phyloP scores from a whole-genome alignment of 2,329 filamentous ascomycete species.

The Botrytis elliptica region DNA sequence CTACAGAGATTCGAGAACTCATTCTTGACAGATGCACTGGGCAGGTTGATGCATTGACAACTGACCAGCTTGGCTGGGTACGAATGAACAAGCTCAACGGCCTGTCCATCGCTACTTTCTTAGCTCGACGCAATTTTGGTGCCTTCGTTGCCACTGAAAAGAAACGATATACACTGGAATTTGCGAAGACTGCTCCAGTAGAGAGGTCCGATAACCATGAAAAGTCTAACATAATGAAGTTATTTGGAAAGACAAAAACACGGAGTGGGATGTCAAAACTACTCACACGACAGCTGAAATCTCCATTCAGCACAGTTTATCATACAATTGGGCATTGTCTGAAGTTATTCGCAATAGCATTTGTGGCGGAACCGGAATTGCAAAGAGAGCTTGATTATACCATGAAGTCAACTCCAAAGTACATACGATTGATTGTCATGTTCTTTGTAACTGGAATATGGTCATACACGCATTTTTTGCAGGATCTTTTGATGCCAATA shows the following conservation, averaged over 20 bases:
- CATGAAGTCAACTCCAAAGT: slow-evolving; percentile 7
- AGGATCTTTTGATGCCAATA: slow-evolving; percentile 23
- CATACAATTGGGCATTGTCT: slow-evolving; percentile 36
- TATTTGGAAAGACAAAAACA: slow-evolving; percentile 2
- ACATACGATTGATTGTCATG: slow-evolving; percentile 38
- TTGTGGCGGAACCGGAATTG: slow-evolving; percentile 47
- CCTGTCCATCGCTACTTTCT: slow-evolving; percentile 27
- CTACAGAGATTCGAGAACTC: slow-evolving; percentile 46
- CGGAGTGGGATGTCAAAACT: not conserved
- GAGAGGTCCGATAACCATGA: slow-evolving; percentile 14
- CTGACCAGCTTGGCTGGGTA: slow-evolving; percentile 30
- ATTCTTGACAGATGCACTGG: slow-evolving; percentile 49
- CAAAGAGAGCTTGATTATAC: slow-evolving; percentile 45
- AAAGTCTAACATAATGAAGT: slow-evolving; percentile 6
- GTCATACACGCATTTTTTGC: slow-evolving; percentile 21
- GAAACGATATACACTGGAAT: slow-evolving; percentile 26
- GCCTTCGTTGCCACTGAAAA: slow-evolving; percentile 31
- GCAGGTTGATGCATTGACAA: slow-evolving; percentile 33
- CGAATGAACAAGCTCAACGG: slow-evolving; percentile 28
- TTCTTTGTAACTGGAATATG: slow-evolving; percentile 37
- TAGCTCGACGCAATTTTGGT: slow-evolving; percentile 32
- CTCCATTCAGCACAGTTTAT: slow-evolving; percentile 39
- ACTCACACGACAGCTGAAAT: slow-evolving; percentile 23
- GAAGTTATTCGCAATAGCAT: slow-evolving; percentile 45
- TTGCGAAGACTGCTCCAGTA: slow-evolving; percentile 22